These are phyloP conservation scores for Amniculicola lignicola DNA, from an alignment of 495 filamentous ascomycete genomes.

Conservation along the genomic window DNA sequence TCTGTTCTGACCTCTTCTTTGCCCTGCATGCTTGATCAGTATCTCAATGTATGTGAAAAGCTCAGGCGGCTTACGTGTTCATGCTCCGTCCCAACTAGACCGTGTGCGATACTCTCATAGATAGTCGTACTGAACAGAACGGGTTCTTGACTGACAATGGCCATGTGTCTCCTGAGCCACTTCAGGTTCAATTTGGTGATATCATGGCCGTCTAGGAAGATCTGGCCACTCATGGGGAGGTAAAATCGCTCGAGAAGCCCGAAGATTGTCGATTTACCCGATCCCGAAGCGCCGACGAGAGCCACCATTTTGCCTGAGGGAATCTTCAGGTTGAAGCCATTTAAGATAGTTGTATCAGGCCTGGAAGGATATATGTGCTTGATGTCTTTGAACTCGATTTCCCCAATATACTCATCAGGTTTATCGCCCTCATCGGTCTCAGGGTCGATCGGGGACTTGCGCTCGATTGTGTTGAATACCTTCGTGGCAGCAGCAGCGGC, in stretches of 20 bases:
- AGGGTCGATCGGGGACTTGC: constrained; percentile 82
- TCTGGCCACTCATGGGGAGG: constrained; percentile 59
- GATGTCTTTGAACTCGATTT: constrained; percentile 76
- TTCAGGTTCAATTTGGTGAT: constrained; percentile 77
- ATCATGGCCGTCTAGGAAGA: constrained; percentile 75
- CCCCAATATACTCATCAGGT: constrained; percentile 68
- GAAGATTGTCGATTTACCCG: constrained; percentile 88
- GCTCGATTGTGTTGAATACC: constrained; percentile 90
- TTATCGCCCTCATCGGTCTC: constrained; percentile 65
- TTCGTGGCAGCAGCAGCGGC: constrained; percentile 80
- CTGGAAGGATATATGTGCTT: constrained; percentile 93
- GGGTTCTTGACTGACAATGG: constrained; percentile 84
- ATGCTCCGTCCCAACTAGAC: constrained; percentile 77
- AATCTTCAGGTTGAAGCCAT: constrained; percentile 71
- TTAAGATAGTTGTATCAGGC: constrained; percentile 82
- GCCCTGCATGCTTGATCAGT: constrained; percentile 4
- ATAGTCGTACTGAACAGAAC: constrained; percentile 83
- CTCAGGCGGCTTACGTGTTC: constrained; percentile 52
- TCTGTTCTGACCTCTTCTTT: constrained; percentile 39
- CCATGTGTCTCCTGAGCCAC: constrained; percentile 89
- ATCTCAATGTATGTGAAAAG: not conserved
- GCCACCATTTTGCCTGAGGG: constrained; percentile 85
- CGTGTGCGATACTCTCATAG: constrained; percentile 79
- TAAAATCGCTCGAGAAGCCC: constrained; percentile 93
- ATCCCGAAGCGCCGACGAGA: constrained; percentile 81